Evolutionary conservation across 2,329 filamentous ascomycete species (phyloP), one percentile per base, ranked within the genome.

Genomic region (Teratosphaeria viscida): DNA sequence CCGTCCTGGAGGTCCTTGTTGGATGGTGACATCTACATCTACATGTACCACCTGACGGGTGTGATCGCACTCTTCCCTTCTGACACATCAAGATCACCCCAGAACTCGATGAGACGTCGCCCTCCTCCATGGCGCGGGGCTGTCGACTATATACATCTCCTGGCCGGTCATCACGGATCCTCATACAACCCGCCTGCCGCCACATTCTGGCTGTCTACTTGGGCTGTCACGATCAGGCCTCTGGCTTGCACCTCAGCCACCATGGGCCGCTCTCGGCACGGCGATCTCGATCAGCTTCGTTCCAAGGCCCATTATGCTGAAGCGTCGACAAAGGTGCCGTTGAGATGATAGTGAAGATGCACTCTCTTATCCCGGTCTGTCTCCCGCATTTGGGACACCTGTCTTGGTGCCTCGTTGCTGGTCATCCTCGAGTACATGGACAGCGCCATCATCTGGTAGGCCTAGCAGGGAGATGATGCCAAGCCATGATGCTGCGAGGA

Each of bases 321-420:
- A 8, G 67, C 64, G 6, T 65, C 56, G 7, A 73, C 69, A 58
- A 71, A 73, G 35, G 69, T 64, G 35, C 64, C 70, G 56, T 65
- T 70, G 2, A 72, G 62, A 47, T 69, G 64, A 62, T 67, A 67
- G 56, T 63, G 62, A 12, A 59, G 53, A 16, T 27, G 32, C 54
- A 4, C n/a, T 26, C 11, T 43, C 35, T 32, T 39, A 10, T 57
- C 14, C 10, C 12, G 14, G 12, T n/a, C 35, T 26, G n/a, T 19
- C 34, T 10, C 39, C 29, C n/a, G 16, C 35, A 49, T 7, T 8
- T 26, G 34, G 12, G 35, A 3, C n/a, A 34, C 27, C 14, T 14
- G 16, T 55, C 23, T 29, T 49, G 8, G 27, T 14, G 32, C 8
- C 19, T 23, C 43, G n/a, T 19, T 4, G 47, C 37, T 23, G n/a